Base-by-base conservation (phyloP, 352 stramenopile species). In the Phytophthora podocarpi region DNA sequence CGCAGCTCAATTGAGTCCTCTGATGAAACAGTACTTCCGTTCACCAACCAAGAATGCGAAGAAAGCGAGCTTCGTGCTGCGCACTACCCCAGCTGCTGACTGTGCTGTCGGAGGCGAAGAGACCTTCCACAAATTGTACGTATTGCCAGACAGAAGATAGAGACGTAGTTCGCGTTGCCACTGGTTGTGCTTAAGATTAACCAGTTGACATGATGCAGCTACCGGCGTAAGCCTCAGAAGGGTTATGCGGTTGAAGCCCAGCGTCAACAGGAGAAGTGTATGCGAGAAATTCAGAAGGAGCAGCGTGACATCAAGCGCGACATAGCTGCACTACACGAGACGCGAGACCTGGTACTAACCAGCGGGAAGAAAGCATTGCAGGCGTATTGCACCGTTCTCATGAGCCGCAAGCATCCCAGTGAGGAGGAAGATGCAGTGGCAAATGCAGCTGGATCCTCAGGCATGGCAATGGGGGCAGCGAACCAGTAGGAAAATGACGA, bases 31-130 rank as follows among this genome's bases (percentile, higher is more conserved):
- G 37, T 93, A 85, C 53, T 75, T 93, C 51, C 74, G 69, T 3
- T 78, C 76, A 1, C 76, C 81, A 30, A 82, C 50, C 26, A 84
- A 79, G 55, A 85, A 70, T 47, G 54, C 80, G 6, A 90, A 89
- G 66, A 90, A 89, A 47, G 74, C 72, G 21, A 88, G 77, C 57
- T 90, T 84, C 39, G 54, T 96, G 20, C 54, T 89, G 28, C 86
- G 88, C 16, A 96, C 88, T 24, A 90, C 81, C 5, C 88, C 88
- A 2, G 59, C 85, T 4, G 65, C 76, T 12, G 72, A 85, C 26
- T 96, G 87, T 55, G 59, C 76, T 9, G 87, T 91, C 10, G 87
- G 88, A 6, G 88, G 88, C 7, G 80, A 92, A 43, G 88, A 90
- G 32, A 96, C 86, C n/a, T 94, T 82, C 48, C 77, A 82, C 64